Evolutionary conservation across 768 basidiomycete genomes (phyloP), one percentile per base, ranked within the genome.

Genomic region (Tricholoma sp.): DNA sequence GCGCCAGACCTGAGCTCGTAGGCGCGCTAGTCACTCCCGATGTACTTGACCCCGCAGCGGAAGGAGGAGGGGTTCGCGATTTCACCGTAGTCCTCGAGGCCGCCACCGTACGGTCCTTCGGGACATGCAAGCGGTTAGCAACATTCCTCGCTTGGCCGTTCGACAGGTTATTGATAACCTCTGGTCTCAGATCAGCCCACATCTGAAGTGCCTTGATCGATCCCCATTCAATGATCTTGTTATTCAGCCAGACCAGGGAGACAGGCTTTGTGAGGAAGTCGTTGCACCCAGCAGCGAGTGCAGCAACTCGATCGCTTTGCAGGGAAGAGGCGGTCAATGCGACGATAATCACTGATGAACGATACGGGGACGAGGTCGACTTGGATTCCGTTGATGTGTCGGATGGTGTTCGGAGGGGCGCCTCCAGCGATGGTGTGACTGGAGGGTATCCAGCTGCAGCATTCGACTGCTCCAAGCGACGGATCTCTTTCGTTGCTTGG

Each of bases 211-310:
- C 91, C 68, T 94, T 94, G 74, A 99, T 98, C 3, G 93, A 96
- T 0, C 97, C 97, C 97, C 97, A 99, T 70, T 99, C 97, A 58
- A 96, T 91, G 67, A 98, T 95, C 77, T 99, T 99, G 76, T 87
- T 91, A 68, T 98, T 94, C 52, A 99, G 76, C 97, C 97, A 99
- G 45, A 88, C 79, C 29, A 97, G 76, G 6, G 91, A 93, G 31
- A 99, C 96, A 0, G 97, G 97, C 66, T 99, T 99, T 41, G 95
- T 98, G 50, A 99, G 72, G 73, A 98, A 99, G 70, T 99, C 97
- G 65, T 99, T 98, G 74, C 97, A 99, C 6, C 97, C 97, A 1
- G 97, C 97, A 4, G 92, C 95, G 37, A 99, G 85, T n/a, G 97
- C 97, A 17, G 88, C 88, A 48, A 98, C 92, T 76, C 97, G 86